Evolutionary conservation across 2,329 filamentous ascomycete genomes (phyloP).

Genomic region (Colletotrichum plurivorum): DNA sequence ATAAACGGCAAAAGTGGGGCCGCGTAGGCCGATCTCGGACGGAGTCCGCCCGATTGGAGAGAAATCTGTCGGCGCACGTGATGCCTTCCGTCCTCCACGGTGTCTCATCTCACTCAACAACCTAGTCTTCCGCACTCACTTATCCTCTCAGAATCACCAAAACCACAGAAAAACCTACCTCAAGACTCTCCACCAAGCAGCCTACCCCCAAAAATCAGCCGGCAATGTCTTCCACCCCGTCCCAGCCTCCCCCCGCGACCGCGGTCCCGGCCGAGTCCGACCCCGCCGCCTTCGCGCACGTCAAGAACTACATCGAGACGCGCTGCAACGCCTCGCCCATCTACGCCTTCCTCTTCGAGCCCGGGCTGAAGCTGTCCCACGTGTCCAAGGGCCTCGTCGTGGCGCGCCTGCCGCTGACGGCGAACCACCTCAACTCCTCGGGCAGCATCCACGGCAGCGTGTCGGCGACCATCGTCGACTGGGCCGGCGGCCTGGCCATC

Average conservation of each 20-base stretch:
- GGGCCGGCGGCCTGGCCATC: constrained; percentile 80
- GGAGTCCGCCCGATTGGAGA: constrained; percentile 29
- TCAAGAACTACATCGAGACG: constrained; percentile 42
- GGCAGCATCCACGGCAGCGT: constrained; percentile 80
- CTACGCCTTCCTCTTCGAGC: constrained; percentile 43
- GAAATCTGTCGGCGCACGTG: constrained; percentile 32
- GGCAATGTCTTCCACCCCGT: constrained; percentile 29
- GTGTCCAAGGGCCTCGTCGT: constrained; percentile 42
- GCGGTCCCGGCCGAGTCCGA: constrained; percentile 34
- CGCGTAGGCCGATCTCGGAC: constrained; percentile 29
- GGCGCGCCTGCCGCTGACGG: constrained; percentile 40
- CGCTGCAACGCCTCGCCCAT: constrained; percentile 44
- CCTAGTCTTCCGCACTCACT: background rate
- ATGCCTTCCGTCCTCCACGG: background rate
- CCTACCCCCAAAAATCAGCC: background rate
- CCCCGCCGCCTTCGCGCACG: constrained; percentile 41
- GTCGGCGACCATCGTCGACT: constrained; percentile 80
- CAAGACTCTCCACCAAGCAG: background rate
- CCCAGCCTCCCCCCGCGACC: constrained; percentile 19
- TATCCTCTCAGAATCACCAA: background rate
- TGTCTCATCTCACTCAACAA: constrained; percentile 33
- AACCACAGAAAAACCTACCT: too few relatives aligned
- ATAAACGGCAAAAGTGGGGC: constrained; percentile 9
- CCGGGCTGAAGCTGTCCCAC: constrained; percentile 41
- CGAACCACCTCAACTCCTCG: constrained; percentile 43